These are phyloP conservation scores for Pontederia paniculata DNA, from an alignment of 176 grass and related monocot species.

Conservation along the genomic window DNA sequence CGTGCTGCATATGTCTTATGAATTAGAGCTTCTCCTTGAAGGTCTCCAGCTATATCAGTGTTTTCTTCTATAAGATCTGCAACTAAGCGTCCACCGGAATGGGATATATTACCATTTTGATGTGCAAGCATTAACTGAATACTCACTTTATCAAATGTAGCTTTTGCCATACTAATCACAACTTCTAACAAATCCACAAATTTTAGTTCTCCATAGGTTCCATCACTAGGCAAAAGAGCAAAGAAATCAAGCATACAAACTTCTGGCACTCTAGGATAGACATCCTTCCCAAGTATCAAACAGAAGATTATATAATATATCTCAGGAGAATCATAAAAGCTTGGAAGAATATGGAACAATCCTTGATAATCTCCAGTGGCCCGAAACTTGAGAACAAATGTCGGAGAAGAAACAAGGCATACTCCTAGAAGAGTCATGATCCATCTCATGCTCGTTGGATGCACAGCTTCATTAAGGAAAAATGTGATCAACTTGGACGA, in stretches of 20 bases:
- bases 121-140: constrained; percentile 88
- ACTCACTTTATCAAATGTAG: constrained; percentile 85
- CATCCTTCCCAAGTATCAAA: constrained; percentile 84
- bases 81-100: constrained; percentile 66
- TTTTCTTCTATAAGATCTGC: constrained; percentile 73
- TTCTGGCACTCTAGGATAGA: constrained; percentile 95
- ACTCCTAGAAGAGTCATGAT: constrained; percentile 93
- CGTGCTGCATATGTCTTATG: constrained; percentile 98
- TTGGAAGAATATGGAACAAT: constrained; percentile 69
- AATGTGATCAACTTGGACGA: constrained; percentile 83
- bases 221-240: constrained; percentile 90
- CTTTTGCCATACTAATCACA: constrained; percentile 73
- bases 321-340: constrained; percentile 96
- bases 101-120: constrained; percentile 80
- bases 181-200: constrained; percentile 96
- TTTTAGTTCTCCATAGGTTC: constrained; percentile 87
- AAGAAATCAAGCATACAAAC: constrained; percentile 99
- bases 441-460: constrained; percentile 99
- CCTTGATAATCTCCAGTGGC: constrained; percentile 71
- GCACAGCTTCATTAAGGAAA: constrained; percentile 97
- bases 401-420: constrained; percentile 78
- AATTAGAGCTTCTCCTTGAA: constrained; percentile 96
- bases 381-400: constrained; percentile 75
- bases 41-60: constrained; percentile 56
- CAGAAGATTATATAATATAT: constrained; percentile 99